Evolutionary conservation across 176 grass and related monocot species (phyloP), one percentile per base, ranked within the genome.

Genomic region (Aegilops umbellulata): DNA sequence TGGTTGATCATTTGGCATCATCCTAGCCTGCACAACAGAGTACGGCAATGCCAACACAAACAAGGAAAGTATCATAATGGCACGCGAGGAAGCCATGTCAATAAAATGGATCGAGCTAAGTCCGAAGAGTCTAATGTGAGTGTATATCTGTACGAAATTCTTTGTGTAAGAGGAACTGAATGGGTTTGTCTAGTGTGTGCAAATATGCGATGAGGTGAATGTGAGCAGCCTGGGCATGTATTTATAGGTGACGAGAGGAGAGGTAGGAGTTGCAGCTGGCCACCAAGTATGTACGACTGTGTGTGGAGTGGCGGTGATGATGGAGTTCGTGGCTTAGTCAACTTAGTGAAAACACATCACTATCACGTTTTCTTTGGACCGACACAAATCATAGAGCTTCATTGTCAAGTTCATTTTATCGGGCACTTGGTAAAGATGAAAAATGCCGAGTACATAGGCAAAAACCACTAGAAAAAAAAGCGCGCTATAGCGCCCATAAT

Each of bases 21-120:
- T 77, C 85, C 89, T 88, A 9, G 89, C 81, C 14, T 76, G 69
- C 49, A 88, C 76, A 20, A 41, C 9, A 39, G 76, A 22, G 20
- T 20, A 23, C 3, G 77, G 75, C 4, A 77, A 81, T 64, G 62
- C 81, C 49, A 81, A 20, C n/a, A 85, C 76, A 32, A 91, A 49
- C 49, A 91, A 76, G 8, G 11, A 65, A 12, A 87, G 15, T 34
- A 87, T 35, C 16, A 60, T 44, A 84, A 84, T 91, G 58, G 76
- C 20, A 76, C 66, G 34, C 16, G 68, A 60, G 31, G 72, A 60
- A 69, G 89, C 80, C 89, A 90, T 90, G 65, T n/a, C 1, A 12
- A 81, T 74, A 42, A 64, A 60, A 60, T 49, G 0, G 74, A 51
- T 51, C 55, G 60, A 79, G 67, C 15, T 55, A 38, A 34, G 26